Base-by-base conservation (phyloP, 208 protist genomes). In the Strigomonas culicis region DNA sequence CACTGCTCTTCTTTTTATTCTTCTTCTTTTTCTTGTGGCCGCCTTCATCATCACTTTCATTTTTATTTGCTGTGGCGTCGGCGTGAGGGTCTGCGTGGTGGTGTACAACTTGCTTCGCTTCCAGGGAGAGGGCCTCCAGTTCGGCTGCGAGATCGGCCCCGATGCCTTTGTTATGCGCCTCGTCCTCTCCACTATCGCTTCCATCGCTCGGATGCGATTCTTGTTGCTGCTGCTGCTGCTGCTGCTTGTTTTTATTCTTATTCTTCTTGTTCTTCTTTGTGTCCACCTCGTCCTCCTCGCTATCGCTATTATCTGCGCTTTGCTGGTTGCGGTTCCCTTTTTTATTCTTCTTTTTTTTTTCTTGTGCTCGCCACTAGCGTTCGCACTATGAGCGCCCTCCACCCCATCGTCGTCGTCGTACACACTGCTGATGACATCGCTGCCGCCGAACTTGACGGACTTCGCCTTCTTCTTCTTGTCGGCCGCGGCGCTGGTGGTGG, bases 11-110 rank as follows among this genome's bases (percentile, higher is more conserved):
- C 21, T 57, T 63, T 21, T 56, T 53, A 7, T 22, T 53, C 32
- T 71, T 68, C 27, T 79, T 79, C 27, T 66, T 65, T 24, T 64
- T 73, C 24, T 74, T 67, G 15, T 75, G 77, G 25, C 50, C 34
- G 11, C 68, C 59, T 34, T 74, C 68, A 8, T 64, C 50, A 39
- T 68, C 13, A 49, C 36, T 30, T 25, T 74, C 75, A 34, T 71
- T 74, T 39, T 68, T 72, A 4, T 51, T 66, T 32, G 24, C 19
- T 25, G 59, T 52, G n/a, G 11, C 70, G n/a, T 77, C 73, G 10
- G 62, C 64, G 1, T 74, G 71, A 0, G 17, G 51, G 2, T 51
- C 41, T 22, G 34, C 58, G 34, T n/a, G 39, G 28, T 7, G 32
- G 17, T 0, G 52, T 36, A 24, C 24, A 34, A 17, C 7, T 43